These are phyloP conservation scores for Diaporthe sp. DNA, from an alignment of 2,329 filamentous ascomycete species.

Conservation along the genomic window DNA sequence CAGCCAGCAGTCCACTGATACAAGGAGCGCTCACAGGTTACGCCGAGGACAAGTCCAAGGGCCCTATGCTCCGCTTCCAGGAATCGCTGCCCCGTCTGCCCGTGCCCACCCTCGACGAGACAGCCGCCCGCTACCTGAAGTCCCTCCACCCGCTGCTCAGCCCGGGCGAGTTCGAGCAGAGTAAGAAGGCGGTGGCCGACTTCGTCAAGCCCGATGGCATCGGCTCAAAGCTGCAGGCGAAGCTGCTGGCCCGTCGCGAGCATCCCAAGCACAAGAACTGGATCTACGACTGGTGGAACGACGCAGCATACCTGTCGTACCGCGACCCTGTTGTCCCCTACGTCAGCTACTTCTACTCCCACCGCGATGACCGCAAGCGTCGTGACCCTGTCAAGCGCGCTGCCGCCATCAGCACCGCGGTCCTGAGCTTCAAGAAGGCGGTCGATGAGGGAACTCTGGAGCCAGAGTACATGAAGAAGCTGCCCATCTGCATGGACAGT, in stretches of 20 bases:
- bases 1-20: slow-evolving; percentile 38
- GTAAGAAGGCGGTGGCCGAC: slow-evolving; percentile 86
- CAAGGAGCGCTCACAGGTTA: slow-evolving; percentile 69
- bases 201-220: slow-evolving; percentile 90
- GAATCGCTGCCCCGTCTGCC: slow-evolving; percentile 86
- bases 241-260: slow-evolving; percentile 83
- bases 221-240: slow-evolving; percentile 88
- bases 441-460: slow-evolving; percentile 88
- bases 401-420: slow-evolving; percentile 87
- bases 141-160: slow-evolving; percentile 82
- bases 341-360: slow-evolving; percentile 99
- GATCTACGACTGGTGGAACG: slow-evolving; percentile 99
- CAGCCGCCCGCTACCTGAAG: slow-evolving; percentile 84
- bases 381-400: slow-evolving; percentile 93
- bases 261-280: slow-evolving; percentile 91
- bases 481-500: slow-evolving; percentile 97
- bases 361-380: slow-evolving; percentile 90
- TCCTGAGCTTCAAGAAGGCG: slow-evolving; percentile 93
- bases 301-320: slow-evolving; percentile 91
- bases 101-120: slow-evolving; percentile 87
- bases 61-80: slow-evolving; percentile 86
- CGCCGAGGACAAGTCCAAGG: slow-evolving; percentile 83
- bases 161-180: slow-evolving; percentile 76
- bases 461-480: slow-evolving; percentile 98
- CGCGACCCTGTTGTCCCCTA: slow-evolving; percentile 97